Conservation (phyloP, 805 yeast genomes). For the Metschnikowia henanensis region DNA sequence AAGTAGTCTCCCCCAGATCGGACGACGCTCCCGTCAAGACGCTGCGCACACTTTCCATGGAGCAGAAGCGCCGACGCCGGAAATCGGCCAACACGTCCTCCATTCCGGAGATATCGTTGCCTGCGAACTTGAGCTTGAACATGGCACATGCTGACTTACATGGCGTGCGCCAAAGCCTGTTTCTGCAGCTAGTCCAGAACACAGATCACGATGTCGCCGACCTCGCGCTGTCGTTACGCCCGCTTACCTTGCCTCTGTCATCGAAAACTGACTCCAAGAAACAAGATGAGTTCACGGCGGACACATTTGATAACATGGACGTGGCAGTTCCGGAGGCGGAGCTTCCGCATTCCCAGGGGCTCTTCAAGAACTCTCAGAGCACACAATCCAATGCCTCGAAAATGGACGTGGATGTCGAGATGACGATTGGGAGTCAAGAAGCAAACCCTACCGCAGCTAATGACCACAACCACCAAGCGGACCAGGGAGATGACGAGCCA, state of each 20-base stretch:
- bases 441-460: no score
- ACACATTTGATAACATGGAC: not conserved
- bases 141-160: not conserved
- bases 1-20: constrained; percentile 10
- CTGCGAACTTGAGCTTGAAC: not conserved
- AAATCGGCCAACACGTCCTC: constrained; percentile 12
- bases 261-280: not conserved
- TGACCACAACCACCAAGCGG: not conserved
- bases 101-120: constrained; percentile 4
- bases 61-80: constrained; percentile 16
- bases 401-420: no score
- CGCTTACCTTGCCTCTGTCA: constrained; percentile 5
- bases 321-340: not conserved
- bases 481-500: constrained; percentile 16
- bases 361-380: no score
- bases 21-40: constrained; percentile 5
- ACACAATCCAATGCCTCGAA: no score
- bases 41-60: constrained; percentile 2
- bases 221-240: not conserved
- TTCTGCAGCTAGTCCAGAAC: constrained; percentile 2
- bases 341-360: no score
- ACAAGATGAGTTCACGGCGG: not conserved
- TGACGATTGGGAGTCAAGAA: no score
- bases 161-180: constrained; percentile 1
- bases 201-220: not conserved